These are phyloP conservation scores for Aspergillus aculeatinus DNA, from an alignment of 2,329 filamentous ascomycete species.

Conservation along the genomic window DNA sequence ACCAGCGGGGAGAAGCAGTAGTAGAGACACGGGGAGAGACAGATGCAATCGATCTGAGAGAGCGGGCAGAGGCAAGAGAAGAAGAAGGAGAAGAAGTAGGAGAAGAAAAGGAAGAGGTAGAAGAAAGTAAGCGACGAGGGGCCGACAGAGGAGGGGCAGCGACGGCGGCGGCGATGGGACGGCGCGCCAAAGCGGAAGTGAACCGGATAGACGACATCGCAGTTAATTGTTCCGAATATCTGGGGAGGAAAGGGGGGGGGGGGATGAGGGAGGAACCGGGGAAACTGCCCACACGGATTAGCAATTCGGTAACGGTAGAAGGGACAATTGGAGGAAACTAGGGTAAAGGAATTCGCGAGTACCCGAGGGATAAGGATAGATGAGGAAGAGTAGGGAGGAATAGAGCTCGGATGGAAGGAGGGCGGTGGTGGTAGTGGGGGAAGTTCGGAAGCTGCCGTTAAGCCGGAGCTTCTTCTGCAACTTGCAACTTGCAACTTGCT, in stretches of 20 bases:
- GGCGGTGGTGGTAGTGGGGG: constrained; percentile 21
- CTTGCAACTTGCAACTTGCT: neutral
- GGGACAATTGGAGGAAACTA: constrained; percentile 13
- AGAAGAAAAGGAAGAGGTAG: constrained; percentile 26
- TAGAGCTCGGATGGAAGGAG: constrained; percentile 37
- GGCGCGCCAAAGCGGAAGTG: constrained; percentile 42
- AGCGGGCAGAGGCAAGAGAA: constrained; percentile 24
- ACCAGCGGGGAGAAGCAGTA: constrained; percentile 30
- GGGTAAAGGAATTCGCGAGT: constrained; percentile 11
- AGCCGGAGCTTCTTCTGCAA: constrained; percentile 9
- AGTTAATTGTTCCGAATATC: constrained; percentile 12
- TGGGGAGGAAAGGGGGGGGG: constrained; percentile 10
- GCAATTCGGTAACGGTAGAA: constrained; percentile 12
- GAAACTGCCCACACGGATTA: constrained; percentile 9
- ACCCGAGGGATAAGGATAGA: constrained; percentile 32
- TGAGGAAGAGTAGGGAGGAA: neutral
- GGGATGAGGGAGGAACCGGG: constrained; percentile 14
- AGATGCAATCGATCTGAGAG: constrained; percentile 29
- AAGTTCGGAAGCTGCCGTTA: constrained; percentile 21
- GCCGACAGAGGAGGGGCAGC: constrained; percentile 29
- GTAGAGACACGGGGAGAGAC: constrained; percentile 22
- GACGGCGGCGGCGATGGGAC: constrained; percentile 32
- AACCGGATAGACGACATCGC: constrained; percentile 40
- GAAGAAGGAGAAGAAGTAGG: constrained; percentile 30
- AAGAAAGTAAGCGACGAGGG: constrained; percentile 24